Evolutionary conservation across 306 rosid species (phyloP).

Genomic region (Pterocarpus macrocarpus): DNA sequence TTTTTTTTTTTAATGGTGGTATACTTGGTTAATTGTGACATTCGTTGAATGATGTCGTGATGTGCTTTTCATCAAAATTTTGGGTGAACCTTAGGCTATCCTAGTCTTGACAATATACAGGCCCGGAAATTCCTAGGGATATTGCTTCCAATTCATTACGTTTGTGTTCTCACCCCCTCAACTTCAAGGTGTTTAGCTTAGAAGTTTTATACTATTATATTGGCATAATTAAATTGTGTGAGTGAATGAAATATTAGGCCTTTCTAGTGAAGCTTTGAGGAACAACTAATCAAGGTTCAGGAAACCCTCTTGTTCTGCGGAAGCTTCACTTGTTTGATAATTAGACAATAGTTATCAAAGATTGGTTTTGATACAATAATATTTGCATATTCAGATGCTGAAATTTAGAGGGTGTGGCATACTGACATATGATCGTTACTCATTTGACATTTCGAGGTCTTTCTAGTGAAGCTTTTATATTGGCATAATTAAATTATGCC

Average conservation of each 20-base stretch:
- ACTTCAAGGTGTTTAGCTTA: background rate
- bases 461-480: too few relatives aligned
- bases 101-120: background rate
- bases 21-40: slow-evolving; percentile 15
- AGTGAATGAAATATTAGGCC: background rate
- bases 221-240: slow-evolving; percentile 17
- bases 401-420: too few relatives aligned
- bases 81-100: background rate
- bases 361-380: background rate
- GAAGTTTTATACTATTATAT: background rate
- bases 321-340: slow-evolving; percentile 24
- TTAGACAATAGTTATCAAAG: background rate
- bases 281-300: slow-evolving; percentile 10
- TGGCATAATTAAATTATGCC: too few relatives aligned
- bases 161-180: slow-evolving; percentile 15
- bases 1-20: slow-evolving; percentile 9
- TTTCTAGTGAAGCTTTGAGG: slow-evolving; percentile 7
- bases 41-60: background rate
- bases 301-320: slow-evolving; percentile 7
- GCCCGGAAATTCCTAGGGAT: background rate
- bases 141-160: background rate
- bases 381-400: slow-evolving; percentile 26
- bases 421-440: background rate
- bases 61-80: background rate
- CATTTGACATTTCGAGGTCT: background rate